Conservation (phyloP, 108 stramenopile genomes). For the Cyclotella kingstonii region DNA sequence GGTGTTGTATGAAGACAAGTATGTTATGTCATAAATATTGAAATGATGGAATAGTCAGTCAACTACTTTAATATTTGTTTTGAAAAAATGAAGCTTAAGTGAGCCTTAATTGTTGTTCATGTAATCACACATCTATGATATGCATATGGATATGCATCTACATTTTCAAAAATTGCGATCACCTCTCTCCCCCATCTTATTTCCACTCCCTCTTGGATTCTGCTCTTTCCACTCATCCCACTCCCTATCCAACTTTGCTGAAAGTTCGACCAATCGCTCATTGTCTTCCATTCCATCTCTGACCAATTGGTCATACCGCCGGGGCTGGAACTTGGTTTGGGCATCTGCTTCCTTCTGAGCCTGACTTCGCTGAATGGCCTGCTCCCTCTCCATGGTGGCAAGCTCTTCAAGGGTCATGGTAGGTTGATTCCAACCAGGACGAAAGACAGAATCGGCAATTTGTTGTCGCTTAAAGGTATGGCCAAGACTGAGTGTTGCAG, state of each 20-base stretch:
- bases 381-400: conserved; percentile 81
- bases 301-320: conserved; percentile 87
- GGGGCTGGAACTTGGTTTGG: conserved; percentile 40
- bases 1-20: too few species aligned
- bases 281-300: conserved; percentile 92
- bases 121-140: too few species aligned
- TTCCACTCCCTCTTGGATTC: conserved; percentile 94
- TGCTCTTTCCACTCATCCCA: conserved; percentile 98
- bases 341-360: conserved; percentile 72
- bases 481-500: too few species aligned
- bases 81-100: too few species aligned
- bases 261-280: conserved; percentile 76
- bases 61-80: too few species aligned
- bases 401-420: conserved; percentile 95
- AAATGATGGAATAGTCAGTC: too few species aligned
- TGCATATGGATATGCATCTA: too few species aligned
- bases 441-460: conserved; percentile 85
- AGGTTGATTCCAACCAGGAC: conserved; percentile 91
- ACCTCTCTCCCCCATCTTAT: conserved; percentile 87
- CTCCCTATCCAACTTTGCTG: conserved; percentile 82
- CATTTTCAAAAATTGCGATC: conserved; percentile 89
- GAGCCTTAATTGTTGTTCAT: too few species aligned
- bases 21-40: too few species aligned
- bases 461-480: too few species aligned
- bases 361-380: conserved; percentile 76